Conservation (phyloP, 306 rosid genomes). For the Cucurbita ficifolia region DNA sequence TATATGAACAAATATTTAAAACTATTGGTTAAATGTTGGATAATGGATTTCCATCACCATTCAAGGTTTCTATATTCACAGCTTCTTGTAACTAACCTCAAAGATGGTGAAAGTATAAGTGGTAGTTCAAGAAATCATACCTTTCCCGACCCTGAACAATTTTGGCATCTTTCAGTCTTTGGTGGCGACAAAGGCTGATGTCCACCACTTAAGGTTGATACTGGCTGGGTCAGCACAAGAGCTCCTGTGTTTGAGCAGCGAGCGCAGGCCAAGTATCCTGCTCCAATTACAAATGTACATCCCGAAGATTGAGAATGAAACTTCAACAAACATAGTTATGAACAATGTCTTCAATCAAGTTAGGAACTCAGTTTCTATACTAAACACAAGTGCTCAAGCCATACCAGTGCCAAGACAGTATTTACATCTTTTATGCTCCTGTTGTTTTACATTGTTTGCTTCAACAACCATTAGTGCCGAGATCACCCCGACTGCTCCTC, state of each 20-base stretch:
- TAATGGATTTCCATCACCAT: no score
- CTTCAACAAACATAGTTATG: not conserved
- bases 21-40: no score
- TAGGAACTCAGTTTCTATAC: not conserved
- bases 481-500: slow-evolving; percentile 96
- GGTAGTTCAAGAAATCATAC: slow-evolving; percentile 21
- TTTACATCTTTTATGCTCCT: slow-evolving; percentile 94
- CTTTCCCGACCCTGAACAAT: slow-evolving; percentile 97
- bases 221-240: slow-evolving; percentile 55
- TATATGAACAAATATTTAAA: no score
- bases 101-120: not conserved
- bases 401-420: slow-evolving; percentile 97
- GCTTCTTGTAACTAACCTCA: not conserved
- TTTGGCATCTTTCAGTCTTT: slow-evolving; percentile 74
- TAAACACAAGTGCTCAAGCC: not conserved
- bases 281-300: not conserved
- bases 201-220: slow-evolving; percentile 37
- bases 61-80: no score
- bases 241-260: slow-evolving; percentile 83
- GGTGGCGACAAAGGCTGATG: slow-evolving; percentile 55
- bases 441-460: slow-evolving; percentile 84
- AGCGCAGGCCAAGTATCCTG: slow-evolving; percentile 93
- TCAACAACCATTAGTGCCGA: slow-evolving; percentile 96
- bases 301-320: not conserved
- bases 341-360: not conserved